phyloP scores from a whole-genome alignment of 2,329 filamentous ascomycete species.

The Alternaria panax region DNA sequence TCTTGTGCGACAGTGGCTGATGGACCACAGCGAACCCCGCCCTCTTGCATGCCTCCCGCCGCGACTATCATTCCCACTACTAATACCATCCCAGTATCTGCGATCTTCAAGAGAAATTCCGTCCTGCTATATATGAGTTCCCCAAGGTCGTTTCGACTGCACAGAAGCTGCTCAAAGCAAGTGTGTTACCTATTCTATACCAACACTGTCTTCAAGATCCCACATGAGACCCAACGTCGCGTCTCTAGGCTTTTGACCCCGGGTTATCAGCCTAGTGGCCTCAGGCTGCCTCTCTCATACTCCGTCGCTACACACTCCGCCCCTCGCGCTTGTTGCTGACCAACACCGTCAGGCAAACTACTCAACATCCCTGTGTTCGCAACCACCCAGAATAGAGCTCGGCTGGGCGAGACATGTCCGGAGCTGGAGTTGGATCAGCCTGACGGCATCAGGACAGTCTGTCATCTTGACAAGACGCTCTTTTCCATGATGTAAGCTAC shows the following conservation, averaged over 20 bases:
- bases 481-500: constrained; percentile 77
- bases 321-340: constrained; percentile 15
- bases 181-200: constrained; percentile 34
- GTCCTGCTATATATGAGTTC: constrained; percentile 82
- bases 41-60: constrained; percentile 46
- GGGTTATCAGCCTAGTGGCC: neutral
- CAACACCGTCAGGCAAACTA: constrained; percentile 53
- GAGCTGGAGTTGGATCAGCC: constrained; percentile 67
- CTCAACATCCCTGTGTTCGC: constrained; percentile 81
- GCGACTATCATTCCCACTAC: constrained; percentile 11
- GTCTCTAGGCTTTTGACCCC: neutral
- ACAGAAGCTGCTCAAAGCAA: constrained; percentile 61
- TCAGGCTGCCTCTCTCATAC: neutral
- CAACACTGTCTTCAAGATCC: neutral
- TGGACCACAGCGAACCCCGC: constrained; percentile 47
- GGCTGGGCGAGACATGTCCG: constrained; percentile 80
- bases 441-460: constrained; percentile 60
- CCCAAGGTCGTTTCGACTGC: constrained; percentile 70
- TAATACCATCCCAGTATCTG: constrained; percentile 71
- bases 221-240: neutral
- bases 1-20: constrained; percentile 31
- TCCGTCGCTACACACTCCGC: constrained; percentile 7
- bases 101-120: constrained; percentile 94
- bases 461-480: constrained; percentile 80
- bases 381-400: constrained; percentile 82